These are phyloP conservation scores for Bacidia rubella DNA, from an alignment of 495 filamentous ascomycete genomes.

Conservation along the genomic window DNA sequence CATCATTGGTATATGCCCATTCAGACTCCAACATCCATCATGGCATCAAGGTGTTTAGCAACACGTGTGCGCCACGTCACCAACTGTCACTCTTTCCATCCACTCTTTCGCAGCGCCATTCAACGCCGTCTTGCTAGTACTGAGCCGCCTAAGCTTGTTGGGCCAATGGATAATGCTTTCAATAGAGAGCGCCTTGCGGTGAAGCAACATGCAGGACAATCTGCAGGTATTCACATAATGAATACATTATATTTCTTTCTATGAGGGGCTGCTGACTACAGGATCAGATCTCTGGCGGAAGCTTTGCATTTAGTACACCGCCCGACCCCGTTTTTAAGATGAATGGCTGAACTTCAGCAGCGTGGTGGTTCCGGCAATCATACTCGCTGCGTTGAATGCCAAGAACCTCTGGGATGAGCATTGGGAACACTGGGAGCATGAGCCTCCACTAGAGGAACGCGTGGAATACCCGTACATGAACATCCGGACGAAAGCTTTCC, in stretches of 20 bases:
- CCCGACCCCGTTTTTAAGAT: background rate
- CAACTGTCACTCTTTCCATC: constrained; percentile 35
- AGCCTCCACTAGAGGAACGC: constrained; percentile 77
- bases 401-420: constrained; percentile 86
- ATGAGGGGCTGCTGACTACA: background rate
- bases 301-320: constrained; percentile 71
- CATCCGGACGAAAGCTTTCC: constrained; percentile 78
- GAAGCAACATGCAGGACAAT: constrained; percentile 72
- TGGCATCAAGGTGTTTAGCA: background rate
- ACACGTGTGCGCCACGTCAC: constrained; percentile 12
- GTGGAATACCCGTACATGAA: constrained; percentile 89
- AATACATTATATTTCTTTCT: background rate
- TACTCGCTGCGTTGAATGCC: constrained; percentile 61
- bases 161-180: constrained; percentile 66
- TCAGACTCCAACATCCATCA: too few relatives aligned
- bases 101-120: constrained; percentile 42
- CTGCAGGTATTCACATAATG: constrained; percentile 45
- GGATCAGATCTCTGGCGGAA: constrained; percentile 77
- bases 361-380: constrained; percentile 52
- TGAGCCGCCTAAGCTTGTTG: constrained; percentile 30
- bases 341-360: constrained; percentile 29
- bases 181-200: constrained; percentile 70
- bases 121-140: constrained; percentile 60
- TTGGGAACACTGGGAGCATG: constrained; percentile 86
- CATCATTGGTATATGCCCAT: too few relatives aligned